A percentile compares a stretch with the other conserved stretches of the same genome.
Evolutionary conservation across 192 early-diverging fungal species (phyloP).

Genomic region (Linnemannia hyalina): DNA sequence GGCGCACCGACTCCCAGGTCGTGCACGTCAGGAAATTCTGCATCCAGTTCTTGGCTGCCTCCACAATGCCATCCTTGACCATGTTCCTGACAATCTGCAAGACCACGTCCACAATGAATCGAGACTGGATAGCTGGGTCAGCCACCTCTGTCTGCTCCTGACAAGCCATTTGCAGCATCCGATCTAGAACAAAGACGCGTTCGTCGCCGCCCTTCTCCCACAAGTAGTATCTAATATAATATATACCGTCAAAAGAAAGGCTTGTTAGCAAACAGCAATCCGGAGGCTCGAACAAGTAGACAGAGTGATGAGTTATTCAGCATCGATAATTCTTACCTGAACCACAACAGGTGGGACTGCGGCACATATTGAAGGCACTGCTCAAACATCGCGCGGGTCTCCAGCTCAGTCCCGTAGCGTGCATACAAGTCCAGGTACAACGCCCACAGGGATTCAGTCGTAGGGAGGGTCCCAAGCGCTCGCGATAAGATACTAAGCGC

Average conservation of each 20-base stretch:
- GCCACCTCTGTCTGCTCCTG: slow-evolving; percentile 3
- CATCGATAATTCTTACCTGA: slow-evolving; percentile 17
- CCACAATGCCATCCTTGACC: slow-evolving; percentile 22
- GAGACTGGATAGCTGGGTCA: slow-evolving; percentile 13
- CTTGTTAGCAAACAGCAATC: background rate
- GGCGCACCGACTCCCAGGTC: slow-evolving; percentile 19
- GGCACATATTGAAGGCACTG: slow-evolving; percentile 19
- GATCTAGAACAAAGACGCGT: slow-evolving; percentile 32
- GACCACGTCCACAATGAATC: slow-evolving; percentile 32
- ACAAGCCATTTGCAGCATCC: slow-evolving; percentile 37
- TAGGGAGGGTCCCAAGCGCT: slow-evolving; percentile 1
- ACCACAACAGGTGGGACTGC: slow-evolving; percentile 28
- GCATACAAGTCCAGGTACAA: slow-evolving; percentile 34
- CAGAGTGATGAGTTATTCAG: background rate
- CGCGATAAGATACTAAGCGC: slow-evolving; percentile 18
- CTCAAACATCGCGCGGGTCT: slow-evolving; percentile 32
- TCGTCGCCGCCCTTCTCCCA: slow-evolving; percentile 29
- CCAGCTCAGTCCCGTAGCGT: slow-evolving; percentile 10
- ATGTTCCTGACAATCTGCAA: slow-evolving; percentile 32
- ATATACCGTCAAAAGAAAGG: background rate
- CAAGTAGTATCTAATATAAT: slow-evolving; percentile 30
- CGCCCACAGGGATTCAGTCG: slow-evolving; percentile 31
- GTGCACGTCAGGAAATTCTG: slow-evolving; percentile 45
- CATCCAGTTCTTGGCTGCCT: slow-evolving; percentile 45
- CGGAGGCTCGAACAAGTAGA: background rate